phyloP scores from a whole-genome alignment of 345 rosid genomes.

The Lenwebbia sp. region DNA sequence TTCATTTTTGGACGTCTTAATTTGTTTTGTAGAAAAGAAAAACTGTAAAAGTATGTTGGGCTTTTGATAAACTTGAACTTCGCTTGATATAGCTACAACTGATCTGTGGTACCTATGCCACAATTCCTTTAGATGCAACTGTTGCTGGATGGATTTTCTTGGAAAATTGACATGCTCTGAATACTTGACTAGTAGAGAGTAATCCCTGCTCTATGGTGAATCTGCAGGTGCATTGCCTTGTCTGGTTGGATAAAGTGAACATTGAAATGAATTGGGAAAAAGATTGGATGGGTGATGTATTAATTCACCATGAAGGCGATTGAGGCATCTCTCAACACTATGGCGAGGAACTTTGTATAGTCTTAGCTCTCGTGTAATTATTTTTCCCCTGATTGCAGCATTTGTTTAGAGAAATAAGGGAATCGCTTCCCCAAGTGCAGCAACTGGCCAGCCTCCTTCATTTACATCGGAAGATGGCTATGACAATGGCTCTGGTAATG shows the following conservation, averaged over 20 bases:
- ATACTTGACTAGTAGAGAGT: background rate
- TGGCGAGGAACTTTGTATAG: background rate
- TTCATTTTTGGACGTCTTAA: background rate
- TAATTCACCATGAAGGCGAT: background rate
- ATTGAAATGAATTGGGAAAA: background rate
- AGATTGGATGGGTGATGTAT: background rate
- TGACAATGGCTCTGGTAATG: background rate
- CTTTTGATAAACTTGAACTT: background rate
- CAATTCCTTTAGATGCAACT: background rate
- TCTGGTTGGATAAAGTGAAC: background rate
- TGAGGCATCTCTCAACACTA: background rate
- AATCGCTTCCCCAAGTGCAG: background rate
- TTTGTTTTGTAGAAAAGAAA: background rate
- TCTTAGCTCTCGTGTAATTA: background rate
- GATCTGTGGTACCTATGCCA: background rate
- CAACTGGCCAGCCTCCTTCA: background rate
- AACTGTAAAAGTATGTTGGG: background rate
- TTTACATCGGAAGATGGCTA: background rate
- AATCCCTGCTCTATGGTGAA: background rate
- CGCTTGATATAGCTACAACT: background rate
- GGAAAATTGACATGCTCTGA: background rate
- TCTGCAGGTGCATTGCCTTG: background rate
- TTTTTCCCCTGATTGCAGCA: background rate
- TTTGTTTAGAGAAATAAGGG: background rate
- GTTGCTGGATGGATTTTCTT: background rate